Conservation (phyloP, 2,329 filamentous ascomycete species). For the Aureobasidium melanogenum region DNA sequence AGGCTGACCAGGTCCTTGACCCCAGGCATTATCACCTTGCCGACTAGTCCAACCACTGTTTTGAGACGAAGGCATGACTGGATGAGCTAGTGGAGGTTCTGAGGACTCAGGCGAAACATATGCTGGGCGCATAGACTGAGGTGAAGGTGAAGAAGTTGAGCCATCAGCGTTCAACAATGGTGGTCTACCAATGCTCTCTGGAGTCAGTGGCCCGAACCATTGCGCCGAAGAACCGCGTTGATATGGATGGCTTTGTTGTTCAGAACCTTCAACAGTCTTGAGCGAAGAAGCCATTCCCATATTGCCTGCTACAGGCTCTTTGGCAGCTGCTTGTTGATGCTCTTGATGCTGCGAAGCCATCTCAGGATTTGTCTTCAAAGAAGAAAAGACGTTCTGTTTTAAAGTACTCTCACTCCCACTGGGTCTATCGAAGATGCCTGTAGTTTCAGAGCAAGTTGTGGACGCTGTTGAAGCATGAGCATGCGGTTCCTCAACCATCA, state of each 20-base stretch:
- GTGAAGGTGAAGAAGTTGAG: conserved; percentile 21
- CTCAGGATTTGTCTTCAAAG: conserved; percentile 18
- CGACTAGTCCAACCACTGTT: conserved; percentile 19
- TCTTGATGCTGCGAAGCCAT: conserved; percentile 17
- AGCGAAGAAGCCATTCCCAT: conserved; percentile 16
- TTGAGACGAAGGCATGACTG: conserved; percentile 20
- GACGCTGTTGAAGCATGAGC: neutral
- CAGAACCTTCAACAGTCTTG: neutral
- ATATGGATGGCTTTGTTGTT: conserved; percentile 20
- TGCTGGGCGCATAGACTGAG: conserved; percentile 17
- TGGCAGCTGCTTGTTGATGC: conserved; percentile 14
- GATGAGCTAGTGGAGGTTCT: conserved; percentile 24
- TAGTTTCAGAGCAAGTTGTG: conserved; percentile 14
- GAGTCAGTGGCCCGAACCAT: neutral
- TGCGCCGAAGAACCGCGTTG: conserved; percentile 13
- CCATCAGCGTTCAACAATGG: neutral
- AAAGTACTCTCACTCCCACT: conserved; percentile 39
- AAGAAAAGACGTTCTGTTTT: conserved; percentile 32
- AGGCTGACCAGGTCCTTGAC: conserved; percentile 16
- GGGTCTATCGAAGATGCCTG: conserved; percentile 31
- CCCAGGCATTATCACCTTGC: conserved; percentile 23
- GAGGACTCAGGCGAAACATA: conserved; percentile 24
- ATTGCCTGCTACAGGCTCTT: conserved; percentile 15
- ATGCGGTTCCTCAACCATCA: neutral
- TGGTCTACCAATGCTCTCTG: neutral